A percentile compares a stretch with the other conserved stretches of the same genome.
Conservation (phyloP, 495 filamentous ascomycete genomes). For the Penicillium paradoxum region DNA sequence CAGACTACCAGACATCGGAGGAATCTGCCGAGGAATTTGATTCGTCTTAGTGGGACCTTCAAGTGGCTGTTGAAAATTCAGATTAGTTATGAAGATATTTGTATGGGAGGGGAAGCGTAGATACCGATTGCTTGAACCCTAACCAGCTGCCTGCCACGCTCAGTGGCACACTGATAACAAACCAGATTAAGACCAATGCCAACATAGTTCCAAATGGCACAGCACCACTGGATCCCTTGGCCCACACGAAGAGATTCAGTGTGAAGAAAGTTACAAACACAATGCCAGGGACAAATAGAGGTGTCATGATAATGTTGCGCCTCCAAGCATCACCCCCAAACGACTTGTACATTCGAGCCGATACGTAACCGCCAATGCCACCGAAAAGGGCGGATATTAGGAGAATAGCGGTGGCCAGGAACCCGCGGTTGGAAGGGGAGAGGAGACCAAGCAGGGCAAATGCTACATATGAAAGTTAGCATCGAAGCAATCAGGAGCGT, state of each 20-base stretch:
- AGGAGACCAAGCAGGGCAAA: constrained; percentile 94
- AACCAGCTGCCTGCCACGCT: constrained; percentile 90
- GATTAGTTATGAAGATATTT: constrained; percentile 7
- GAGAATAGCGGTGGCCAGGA: constrained; percentile 85
- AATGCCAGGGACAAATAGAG: constrained; percentile 76
- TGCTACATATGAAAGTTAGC: constrained; percentile 29
- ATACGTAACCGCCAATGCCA: constrained; percentile 88
- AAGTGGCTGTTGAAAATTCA: constrained; percentile 37
- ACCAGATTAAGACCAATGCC: constrained; percentile 89
- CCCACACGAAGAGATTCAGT: constrained; percentile 94
- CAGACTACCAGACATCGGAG: constrained; percentile 73
- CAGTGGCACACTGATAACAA: constrained; percentile 88
- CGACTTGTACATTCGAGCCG: constrained; percentile 83
- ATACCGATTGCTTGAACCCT: constrained; percentile 65
- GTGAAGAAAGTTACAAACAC: constrained; percentile 90
- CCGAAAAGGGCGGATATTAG: constrained; percentile 89
- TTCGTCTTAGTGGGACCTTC: constrained; percentile 87
- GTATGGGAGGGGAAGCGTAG: background rate
- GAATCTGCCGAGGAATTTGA: constrained; percentile 96
- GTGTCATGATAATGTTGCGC: constrained; percentile 83
- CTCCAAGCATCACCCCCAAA: constrained; percentile 93
- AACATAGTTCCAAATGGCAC: constrained; percentile 98
- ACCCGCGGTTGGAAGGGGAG: constrained; percentile 90
- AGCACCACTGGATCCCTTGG: constrained; percentile 80
- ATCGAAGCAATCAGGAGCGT: background rate